These are phyloP conservation scores for Cercospora nicotianae DNA, from an alignment of 2,329 filamentous ascomycete genomes.

Conservation along the genomic window DNA sequence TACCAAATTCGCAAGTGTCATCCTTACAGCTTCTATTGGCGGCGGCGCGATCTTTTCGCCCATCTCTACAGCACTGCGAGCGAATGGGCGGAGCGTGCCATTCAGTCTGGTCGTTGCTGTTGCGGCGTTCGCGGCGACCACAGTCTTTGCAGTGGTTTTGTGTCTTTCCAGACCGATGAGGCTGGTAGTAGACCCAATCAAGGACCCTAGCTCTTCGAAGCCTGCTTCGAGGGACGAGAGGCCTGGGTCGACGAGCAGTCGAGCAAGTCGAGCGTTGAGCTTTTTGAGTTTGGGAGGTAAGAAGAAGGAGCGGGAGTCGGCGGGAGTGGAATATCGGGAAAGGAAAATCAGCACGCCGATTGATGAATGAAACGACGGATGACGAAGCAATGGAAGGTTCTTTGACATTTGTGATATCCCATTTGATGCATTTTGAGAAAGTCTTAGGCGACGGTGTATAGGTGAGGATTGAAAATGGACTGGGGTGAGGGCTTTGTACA, in stretches of 20 bases:
- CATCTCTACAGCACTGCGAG: conserved; percentile 51
- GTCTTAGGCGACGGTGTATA: not conserved
- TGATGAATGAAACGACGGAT: conserved; percentile 2
- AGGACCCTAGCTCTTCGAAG: conserved; percentile 21
- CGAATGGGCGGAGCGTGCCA: conserved; percentile 43
- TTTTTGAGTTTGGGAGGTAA: conserved; percentile 35
- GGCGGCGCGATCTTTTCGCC: conserved; percentile 58
- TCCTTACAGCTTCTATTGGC: conserved; percentile 56
- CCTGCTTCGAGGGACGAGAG: conserved; percentile 10
- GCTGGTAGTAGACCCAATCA: conserved; percentile 47
- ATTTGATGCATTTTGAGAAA: not conserved
- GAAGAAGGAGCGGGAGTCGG: conserved; percentile 22
- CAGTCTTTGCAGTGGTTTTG: conserved; percentile 57
- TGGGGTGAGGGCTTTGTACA: conserved; percentile 1
- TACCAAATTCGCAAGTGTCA: conserved; percentile 57
- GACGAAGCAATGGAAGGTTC: not conserved
- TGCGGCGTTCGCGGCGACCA: conserved; percentile 53
- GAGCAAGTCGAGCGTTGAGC: conserved; percentile 35
- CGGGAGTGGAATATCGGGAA: conserved; percentile 31
- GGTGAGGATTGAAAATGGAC: not conserved
- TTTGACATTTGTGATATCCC: conserved; percentile 2
- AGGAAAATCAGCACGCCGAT: conserved; percentile 20
- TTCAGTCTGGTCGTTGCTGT: conserved; percentile 57
- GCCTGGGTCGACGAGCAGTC: conserved; percentile 34
- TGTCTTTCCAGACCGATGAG: conserved; percentile 51